phyloP scores from a whole-genome alignment of 2,329 filamentous ascomycete genomes.

The Myriosclerotinia scirpicola region DNA sequence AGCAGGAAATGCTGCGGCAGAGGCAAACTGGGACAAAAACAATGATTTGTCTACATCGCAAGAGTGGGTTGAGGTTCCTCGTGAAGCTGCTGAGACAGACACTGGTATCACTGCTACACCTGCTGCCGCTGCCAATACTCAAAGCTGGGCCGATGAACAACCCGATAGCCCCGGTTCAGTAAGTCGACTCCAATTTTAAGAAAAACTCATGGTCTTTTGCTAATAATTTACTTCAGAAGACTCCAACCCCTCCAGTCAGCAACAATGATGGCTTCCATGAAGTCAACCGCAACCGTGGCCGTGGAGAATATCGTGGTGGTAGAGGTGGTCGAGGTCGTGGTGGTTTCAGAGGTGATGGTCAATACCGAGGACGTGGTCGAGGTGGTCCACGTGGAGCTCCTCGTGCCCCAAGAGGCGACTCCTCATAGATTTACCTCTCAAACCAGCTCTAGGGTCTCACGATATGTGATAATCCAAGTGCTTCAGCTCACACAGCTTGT shows the following conservation, averaged over 20 bases:
- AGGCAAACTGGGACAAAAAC: slow-evolving; percentile 62
- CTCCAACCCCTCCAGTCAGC: slow-evolving; percentile 41
- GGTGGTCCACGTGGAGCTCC: slow-evolving; percentile 30
- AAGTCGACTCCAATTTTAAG: slow-evolving; percentile 38
- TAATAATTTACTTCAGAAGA: slow-evolving; percentile 39
- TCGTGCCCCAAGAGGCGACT: slow-evolving; percentile 30
- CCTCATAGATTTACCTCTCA: slow-evolving; percentile 13
- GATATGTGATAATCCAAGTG: neutral
- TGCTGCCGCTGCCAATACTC: slow-evolving; percentile 53
- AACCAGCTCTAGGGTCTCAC: slow-evolving; percentile 14
- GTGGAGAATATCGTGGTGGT: slow-evolving; percentile 48
- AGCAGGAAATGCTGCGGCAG: slow-evolving; percentile 59
- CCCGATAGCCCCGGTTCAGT: slow-evolving; percentile 53
- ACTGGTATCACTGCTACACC: slow-evolving; percentile 60
- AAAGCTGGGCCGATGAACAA: slow-evolving; percentile 83
- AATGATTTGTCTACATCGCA: slow-evolving; percentile 41
- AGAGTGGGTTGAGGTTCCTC: slow-evolving; percentile 61
- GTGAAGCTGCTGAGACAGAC: slow-evolving; percentile 73
- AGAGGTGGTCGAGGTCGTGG: slow-evolving; percentile 48
- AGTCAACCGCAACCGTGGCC: slow-evolving; percentile 58
- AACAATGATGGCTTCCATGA: slow-evolving; percentile 71
- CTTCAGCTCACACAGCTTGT: slow-evolving; percentile 17
- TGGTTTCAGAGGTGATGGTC: slow-evolving; percentile 40
- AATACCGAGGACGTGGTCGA: slow-evolving; percentile 42
- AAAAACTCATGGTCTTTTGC: neutral